Percentiles rank a stretch among this genome's conserved stretches.
Conservation (phyloP, 495 filamentous ascomycete species). For the Talaromyces trachyspermus region DNA sequence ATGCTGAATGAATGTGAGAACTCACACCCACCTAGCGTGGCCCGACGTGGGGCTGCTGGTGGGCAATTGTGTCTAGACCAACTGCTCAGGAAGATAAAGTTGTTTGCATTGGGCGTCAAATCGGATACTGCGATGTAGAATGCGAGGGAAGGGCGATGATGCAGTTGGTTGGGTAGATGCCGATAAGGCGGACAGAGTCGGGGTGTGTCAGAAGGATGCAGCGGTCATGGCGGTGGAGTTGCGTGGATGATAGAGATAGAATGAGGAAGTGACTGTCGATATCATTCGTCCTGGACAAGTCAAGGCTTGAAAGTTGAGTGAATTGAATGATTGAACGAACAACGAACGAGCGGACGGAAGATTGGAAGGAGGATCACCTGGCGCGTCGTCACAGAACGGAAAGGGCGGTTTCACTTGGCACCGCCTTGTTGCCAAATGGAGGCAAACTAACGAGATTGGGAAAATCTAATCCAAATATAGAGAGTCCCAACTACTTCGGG, state of each 20-base stretch:
- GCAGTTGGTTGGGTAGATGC: not conserved
- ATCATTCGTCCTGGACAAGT: no score
- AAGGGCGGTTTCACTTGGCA: constrained; percentile 6
- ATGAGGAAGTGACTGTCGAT: no score
- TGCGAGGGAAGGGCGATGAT: not conserved
- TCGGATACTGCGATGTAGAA: not conserved
- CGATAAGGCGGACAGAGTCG: not conserved
- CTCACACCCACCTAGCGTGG: constrained; percentile 18
- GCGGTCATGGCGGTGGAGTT: not conserved
- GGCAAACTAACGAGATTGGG: no score
- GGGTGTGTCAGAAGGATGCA: no score
- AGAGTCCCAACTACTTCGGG: no score
- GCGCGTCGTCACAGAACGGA: not conserved
- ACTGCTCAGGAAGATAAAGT: not conserved
- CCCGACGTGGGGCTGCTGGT: constrained; percentile 17
- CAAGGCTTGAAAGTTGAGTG: no score
- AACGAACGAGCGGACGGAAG: not conserved
- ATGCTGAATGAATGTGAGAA: not conserved
- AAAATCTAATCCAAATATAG: no score
- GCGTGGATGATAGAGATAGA: no score
- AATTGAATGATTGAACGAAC: no score
- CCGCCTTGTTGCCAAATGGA: no score
- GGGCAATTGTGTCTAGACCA: not conserved
- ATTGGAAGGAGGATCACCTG: not conserved
- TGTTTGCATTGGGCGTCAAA: not conserved